phyloP scores from a whole-genome alignment of 768 basidiomycete genomes.

The Boletus edulis region DNA sequence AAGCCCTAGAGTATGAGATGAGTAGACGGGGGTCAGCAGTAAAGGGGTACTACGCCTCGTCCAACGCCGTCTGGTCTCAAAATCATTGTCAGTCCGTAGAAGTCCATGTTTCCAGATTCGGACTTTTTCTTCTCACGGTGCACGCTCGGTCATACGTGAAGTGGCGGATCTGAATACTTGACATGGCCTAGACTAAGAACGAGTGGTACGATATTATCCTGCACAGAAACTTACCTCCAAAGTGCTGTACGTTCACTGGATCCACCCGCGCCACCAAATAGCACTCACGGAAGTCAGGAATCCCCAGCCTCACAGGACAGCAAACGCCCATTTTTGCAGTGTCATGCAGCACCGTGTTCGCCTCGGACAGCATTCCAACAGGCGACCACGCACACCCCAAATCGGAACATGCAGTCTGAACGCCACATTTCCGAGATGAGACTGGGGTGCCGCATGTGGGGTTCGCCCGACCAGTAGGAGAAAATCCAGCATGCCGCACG shows the following conservation, averaged over 20 bases:
- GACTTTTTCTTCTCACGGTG: slow-evolving; percentile 1
- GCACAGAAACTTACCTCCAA: neutral
- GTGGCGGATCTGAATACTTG: slow-evolving; percentile 9
- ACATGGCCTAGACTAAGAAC: neutral
- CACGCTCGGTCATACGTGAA: neutral
- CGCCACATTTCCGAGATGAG: slow-evolving; percentile 11
- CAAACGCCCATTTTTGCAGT: neutral
- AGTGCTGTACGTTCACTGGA: slow-evolving; percentile 3
- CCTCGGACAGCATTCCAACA: slow-evolving; percentile 15
- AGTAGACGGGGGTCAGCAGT: neutral
- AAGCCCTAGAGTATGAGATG: neutral
- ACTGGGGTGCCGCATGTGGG: neutral
- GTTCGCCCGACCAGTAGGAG: neutral
- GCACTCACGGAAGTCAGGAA: neutral
- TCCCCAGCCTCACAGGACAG: neutral
- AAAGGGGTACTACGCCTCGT: neutral
- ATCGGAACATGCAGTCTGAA: slow-evolving; percentile 5
- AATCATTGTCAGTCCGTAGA: no score
- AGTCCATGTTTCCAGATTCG: neutral
- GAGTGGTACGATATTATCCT: slow-evolving; percentile 1
- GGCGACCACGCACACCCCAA: neutral
- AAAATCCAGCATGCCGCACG: neutral
- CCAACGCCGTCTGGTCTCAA: no score
- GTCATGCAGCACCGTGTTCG: slow-evolving; percentile 8
- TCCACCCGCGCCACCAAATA: neutral